Evolutionary conservation across 2,329 filamentous ascomycete genomes (phyloP).

Genomic region (Beauveria caledonica): DNA sequence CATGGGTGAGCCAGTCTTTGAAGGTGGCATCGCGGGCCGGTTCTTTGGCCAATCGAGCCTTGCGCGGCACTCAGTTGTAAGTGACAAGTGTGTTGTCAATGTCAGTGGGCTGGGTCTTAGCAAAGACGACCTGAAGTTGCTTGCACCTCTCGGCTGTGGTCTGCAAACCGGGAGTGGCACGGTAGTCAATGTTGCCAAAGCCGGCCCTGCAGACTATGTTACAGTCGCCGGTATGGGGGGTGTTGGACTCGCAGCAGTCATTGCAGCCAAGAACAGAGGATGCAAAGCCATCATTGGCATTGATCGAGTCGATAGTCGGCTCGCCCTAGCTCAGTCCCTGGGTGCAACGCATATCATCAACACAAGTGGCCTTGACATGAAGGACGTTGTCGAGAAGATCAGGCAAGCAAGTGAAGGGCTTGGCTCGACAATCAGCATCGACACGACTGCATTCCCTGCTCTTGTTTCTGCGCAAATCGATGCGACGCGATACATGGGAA

Average conservation of each 20-base stretch:
- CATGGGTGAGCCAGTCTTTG: conserved; percentile 17
- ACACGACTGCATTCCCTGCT: conserved; percentile 39
- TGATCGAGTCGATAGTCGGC: conserved; percentile 20
- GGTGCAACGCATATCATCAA: conserved; percentile 27
- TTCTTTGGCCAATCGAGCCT: conserved; percentile 30
- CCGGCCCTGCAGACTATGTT: conserved; percentile 19
- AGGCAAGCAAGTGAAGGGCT: conserved; percentile 34
- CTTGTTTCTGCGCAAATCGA: conserved; percentile 32
- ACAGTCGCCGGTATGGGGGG: conserved; percentile 27
- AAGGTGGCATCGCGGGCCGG: conserved; percentile 13
- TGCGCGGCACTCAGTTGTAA: conserved; percentile 23
- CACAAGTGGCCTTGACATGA: conserved; percentile 15
- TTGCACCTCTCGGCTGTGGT: conserved; percentile 28
- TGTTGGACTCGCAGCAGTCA: conserved; percentile 27
- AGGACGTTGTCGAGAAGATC: conserved; percentile 21
- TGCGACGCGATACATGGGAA: conserved; percentile 35
- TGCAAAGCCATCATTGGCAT: conserved; percentile 23
- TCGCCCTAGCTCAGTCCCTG: conserved; percentile 22
- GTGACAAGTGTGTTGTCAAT: conserved; percentile 23
- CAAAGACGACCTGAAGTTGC: conserved; percentile 22
- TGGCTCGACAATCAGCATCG: conserved; percentile 38
- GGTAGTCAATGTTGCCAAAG: conserved; percentile 24
- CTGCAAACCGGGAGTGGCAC: conserved; percentile 30
- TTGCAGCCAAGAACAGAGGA: conserved; percentile 22
- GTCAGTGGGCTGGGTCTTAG: conserved; percentile 16